Conservation (phyloP, 176 grass and related monocot genomes). For the Calamus simplicifolius region DNA sequence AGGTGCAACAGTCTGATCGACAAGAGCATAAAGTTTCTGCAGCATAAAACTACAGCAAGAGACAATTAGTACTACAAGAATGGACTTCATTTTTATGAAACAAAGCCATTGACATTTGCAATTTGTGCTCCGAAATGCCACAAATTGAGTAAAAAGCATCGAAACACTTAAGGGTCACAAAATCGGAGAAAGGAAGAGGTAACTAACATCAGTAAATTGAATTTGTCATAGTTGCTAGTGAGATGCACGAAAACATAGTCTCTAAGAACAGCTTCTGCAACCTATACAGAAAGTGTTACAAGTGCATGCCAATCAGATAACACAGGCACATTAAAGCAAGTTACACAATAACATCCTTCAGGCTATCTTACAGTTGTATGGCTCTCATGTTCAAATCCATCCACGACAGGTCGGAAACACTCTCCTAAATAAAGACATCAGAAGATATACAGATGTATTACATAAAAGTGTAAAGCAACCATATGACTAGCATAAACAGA, state of each 20-base stretch:
- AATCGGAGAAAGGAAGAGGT: slow-evolving; percentile 12
- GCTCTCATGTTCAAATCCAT: slow-evolving; percentile 71
- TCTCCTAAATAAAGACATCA: slow-evolving; percentile 51
- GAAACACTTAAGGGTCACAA: neutral
- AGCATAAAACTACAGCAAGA: slow-evolving; percentile 79
- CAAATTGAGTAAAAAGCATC: slow-evolving; percentile 14
- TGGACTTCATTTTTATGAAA: too few relatives aligned
- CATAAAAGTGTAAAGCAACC: slow-evolving; percentile 18
- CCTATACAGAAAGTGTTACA: slow-evolving; percentile 29
- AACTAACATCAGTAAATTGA: slow-evolving; percentile 84
- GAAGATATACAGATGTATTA: slow-evolving; percentile 2
- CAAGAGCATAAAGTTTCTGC: slow-evolving; percentile 94
- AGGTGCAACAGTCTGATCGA: slow-evolving; percentile 79
- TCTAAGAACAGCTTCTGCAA: slow-evolving; percentile 85
- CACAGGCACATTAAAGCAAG: slow-evolving; percentile 5
- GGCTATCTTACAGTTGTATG: slow-evolving; percentile 51
- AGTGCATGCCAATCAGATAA: neutral
- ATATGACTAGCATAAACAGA: slow-evolving; percentile 19
- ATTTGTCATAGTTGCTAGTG: slow-evolving; percentile 67
- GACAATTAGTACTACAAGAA: neutral
- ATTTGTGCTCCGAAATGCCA: too few relatives aligned
- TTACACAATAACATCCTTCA: neutral
- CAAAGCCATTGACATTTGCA: too few relatives aligned
- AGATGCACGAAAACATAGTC: slow-evolving; percentile 83
- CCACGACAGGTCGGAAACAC: slow-evolving; percentile 78